Conservation (phyloP, 2,329 filamentous ascomycete species). For the Myotisia sp. region DNA sequence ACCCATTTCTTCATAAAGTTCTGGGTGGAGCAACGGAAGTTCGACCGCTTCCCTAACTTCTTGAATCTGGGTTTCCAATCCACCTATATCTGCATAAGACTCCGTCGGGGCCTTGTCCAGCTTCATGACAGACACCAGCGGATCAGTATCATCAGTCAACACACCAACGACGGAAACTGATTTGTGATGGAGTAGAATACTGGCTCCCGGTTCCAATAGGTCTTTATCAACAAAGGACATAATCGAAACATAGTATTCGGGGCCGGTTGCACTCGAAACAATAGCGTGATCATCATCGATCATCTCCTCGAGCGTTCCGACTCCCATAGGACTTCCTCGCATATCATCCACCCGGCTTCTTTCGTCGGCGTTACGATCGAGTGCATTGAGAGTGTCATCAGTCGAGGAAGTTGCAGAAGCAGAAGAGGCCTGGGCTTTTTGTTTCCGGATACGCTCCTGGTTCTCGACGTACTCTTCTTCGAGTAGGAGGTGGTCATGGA, state of each 20-base stretch:
- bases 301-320: constrained; percentile 93
- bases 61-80: constrained; percentile 86
- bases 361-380: constrained; percentile 87
- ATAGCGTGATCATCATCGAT: constrained; percentile 99
- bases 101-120: constrained; percentile 96
- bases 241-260: constrained; percentile 98
- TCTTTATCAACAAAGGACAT: constrained; percentile 99
- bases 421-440: constrained; percentile 56
- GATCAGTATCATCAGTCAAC: constrained; percentile 88
- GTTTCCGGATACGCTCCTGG: constrained; percentile 87
- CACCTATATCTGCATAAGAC: constrained; percentile 96
- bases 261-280: constrained; percentile 90
- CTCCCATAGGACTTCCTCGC: constrained; percentile 96
- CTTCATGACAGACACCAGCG: constrained; percentile 96
- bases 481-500: constrained; percentile 90
- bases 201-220: constrained; percentile 86
- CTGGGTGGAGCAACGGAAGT: constrained; percentile 82
- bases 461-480: constrained; percentile 99
- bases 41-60: constrained; percentile 96
- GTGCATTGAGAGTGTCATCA: constrained; percentile 56
- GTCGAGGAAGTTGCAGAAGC: constrained; percentile 44
- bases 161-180: constrained; percentile 96
- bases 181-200: constrained; percentile 92
- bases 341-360: constrained; percentile 92
- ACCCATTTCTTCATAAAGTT: constrained; percentile 98